phyloP scores from a whole-genome alignment of 345 rosid species.

The Melaleuca quinquenervia region DNA sequence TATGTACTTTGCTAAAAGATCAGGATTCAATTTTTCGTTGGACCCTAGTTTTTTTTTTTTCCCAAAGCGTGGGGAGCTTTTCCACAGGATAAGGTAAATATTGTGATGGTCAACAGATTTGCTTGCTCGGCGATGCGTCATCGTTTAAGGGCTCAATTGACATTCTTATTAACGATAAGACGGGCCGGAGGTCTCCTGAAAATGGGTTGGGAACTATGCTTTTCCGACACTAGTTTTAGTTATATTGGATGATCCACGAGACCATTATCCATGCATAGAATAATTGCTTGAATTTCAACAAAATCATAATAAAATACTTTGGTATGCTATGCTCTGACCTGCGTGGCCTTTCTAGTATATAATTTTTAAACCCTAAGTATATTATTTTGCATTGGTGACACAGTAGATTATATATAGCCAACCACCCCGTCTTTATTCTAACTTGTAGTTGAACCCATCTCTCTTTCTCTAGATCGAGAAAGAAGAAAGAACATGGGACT shows the following conservation, averaged over 20 bases:
- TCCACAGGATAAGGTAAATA: not conserved
- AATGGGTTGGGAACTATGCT: not conserved
- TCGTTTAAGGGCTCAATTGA: not conserved
- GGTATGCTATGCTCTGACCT: not conserved
- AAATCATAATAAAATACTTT: not conserved
- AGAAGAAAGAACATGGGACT: slow-evolving; percentile 11
- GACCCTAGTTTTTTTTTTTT: not conserved
- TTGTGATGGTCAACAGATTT: not conserved
- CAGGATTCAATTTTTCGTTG: not conserved
- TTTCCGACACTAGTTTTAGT: not conserved
- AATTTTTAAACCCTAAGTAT: not conserved
- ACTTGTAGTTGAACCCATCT: not conserved
- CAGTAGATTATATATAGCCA: not conserved
- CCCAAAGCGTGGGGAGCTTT: not conserved
- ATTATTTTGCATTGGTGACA: not conserved
- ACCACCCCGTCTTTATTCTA: not conserved
- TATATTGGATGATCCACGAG: not conserved
- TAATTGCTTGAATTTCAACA: not conserved
- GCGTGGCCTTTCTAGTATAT: not conserved
- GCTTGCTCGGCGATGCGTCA: not conserved
- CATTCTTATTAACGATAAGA: not conserved
- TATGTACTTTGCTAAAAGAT: not conserved
- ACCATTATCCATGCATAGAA: not conserved
- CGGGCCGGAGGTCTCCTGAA: not conserved
- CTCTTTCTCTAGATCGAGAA: not conserved